These are phyloP conservation scores for Sanghuangporus sanghuang DNA, from an alignment of 1,284 basidiomycete species.

Conservation along the genomic window DNA sequence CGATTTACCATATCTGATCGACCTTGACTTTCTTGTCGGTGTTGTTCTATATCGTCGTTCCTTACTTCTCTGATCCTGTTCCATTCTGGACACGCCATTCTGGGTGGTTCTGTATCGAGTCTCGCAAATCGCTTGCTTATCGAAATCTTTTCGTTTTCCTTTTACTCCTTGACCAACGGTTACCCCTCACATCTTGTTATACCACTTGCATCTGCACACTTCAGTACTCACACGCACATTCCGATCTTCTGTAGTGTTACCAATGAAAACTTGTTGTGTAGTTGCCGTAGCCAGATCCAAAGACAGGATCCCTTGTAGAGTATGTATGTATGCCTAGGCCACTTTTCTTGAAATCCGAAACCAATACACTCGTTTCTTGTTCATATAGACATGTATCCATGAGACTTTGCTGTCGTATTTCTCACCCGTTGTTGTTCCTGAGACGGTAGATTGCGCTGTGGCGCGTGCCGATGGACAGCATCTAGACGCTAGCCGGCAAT, in stretches of 20 bases:
- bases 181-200: background rate
- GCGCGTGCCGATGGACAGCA: background rate
- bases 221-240: background rate
- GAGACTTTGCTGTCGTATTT: too few relatives aligned
- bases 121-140: background rate
- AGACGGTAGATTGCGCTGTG: background rate
- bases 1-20: background rate
- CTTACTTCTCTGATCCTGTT: background rate
- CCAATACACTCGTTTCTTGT: background rate
- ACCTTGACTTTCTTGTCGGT: background rate
- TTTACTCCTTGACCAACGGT: background rate
- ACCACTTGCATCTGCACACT: constrained; percentile 11
- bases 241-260: constrained; percentile 5
- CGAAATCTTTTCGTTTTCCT: background rate
- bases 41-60: background rate
- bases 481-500: background rate
- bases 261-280: background rate
- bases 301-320: background rate
- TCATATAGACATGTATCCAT: too few relatives aligned
- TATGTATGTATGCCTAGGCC: background rate
- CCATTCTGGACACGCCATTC: background rate
- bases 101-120: background rate
- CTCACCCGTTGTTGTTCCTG: background rate
- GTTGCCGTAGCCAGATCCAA: background rate
- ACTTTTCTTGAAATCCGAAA: background rate